Conservation (phyloP, 106 monocot species). For the Acorus calamus region DNA sequence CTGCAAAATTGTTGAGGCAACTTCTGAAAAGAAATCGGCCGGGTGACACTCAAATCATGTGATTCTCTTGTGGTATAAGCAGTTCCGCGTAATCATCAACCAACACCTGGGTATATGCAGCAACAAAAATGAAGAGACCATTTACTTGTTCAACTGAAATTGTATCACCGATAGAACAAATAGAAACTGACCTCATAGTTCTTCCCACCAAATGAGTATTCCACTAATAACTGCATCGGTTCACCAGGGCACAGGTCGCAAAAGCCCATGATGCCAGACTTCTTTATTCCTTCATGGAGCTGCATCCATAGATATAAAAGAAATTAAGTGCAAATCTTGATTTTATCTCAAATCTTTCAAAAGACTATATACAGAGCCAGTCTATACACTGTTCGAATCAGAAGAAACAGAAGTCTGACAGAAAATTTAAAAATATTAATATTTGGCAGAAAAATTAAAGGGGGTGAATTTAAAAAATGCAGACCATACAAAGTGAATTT, state of each 20-base stretch:
- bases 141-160: no score
- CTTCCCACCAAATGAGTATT: slow-evolving; percentile 48
- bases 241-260: slow-evolving; percentile 88
- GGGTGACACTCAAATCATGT: slow-evolving; percentile 20
- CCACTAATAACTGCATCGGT: slow-evolving; percentile 57
- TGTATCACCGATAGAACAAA: no score
- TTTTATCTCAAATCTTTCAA: background rate
- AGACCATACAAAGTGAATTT: no score
- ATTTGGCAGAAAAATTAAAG: no score
- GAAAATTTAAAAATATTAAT: no score
- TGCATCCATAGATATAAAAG: slow-evolving; percentile 11
- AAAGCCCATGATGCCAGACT: slow-evolving; percentile 98
- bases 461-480: no score
- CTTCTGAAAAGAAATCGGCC: slow-evolving; percentile 7
- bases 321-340: background rate
- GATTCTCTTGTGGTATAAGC: slow-evolving; percentile 49
- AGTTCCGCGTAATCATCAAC: slow-evolving; percentile 59
- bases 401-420: no score
- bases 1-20: slow-evolving; percentile 38
- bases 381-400: no score
- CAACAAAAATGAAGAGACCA: background rate
- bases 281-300: slow-evolving; percentile 93
- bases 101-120: slow-evolving; percentile 35
- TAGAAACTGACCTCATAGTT: slow-evolving; percentile 36
- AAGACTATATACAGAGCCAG: background rate